Conservation (phyloP, 2,329 filamentous ascomycete genomes). For the Cercospora brassicicola region DNA sequence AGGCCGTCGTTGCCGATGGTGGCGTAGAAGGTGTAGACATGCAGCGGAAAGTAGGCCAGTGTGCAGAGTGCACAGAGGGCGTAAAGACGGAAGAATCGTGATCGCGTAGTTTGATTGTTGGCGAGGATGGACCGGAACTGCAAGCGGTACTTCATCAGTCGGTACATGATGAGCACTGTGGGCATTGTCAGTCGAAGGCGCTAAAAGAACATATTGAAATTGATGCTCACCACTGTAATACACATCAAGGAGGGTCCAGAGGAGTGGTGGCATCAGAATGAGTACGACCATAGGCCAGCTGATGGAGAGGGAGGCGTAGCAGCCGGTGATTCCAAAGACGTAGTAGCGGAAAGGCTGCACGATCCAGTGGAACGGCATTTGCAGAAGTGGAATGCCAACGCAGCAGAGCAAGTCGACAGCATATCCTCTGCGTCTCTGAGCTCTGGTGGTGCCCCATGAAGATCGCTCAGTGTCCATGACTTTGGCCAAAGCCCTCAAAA, state of each 20-base stretch:
- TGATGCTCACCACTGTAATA: slow-evolving; percentile 57
- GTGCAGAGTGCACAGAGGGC: slow-evolving; percentile 56
- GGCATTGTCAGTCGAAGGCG: slow-evolving; percentile 10
- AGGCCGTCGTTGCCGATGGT: slow-evolving; percentile 44
- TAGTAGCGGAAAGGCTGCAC: slow-evolving; percentile 61
- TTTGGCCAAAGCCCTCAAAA: slow-evolving; percentile 60
- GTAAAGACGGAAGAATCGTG: slow-evolving; percentile 63
- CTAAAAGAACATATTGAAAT: too few relatives aligned
- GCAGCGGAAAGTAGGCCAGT: slow-evolving; percentile 55
- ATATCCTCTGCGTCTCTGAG: slow-evolving; percentile 49
- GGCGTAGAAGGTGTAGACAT: slow-evolving; percentile 52
- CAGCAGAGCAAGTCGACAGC: slow-evolving; percentile 58
- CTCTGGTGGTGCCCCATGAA: slow-evolving; percentile 52
- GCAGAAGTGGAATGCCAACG: slow-evolving; percentile 55
- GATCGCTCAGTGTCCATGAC: slow-evolving; percentile 62
- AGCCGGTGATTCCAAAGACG: slow-evolving; percentile 61
- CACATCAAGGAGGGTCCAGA: slow-evolving; percentile 55
- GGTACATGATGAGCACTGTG: slow-evolving; percentile 59
- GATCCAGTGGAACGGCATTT: slow-evolving; percentile 59
- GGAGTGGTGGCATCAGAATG: slow-evolving; percentile 56
- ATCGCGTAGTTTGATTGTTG: slow-evolving; percentile 56
- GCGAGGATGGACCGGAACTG: slow-evolving; percentile 59
- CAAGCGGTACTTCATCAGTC: slow-evolving; percentile 61
- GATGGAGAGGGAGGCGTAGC: slow-evolving; percentile 53
- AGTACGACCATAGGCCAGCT: slow-evolving; percentile 61